phyloP scores from a whole-genome alignment of 108 stramenopile genomes.

The Cyclotella atomus region DNA sequence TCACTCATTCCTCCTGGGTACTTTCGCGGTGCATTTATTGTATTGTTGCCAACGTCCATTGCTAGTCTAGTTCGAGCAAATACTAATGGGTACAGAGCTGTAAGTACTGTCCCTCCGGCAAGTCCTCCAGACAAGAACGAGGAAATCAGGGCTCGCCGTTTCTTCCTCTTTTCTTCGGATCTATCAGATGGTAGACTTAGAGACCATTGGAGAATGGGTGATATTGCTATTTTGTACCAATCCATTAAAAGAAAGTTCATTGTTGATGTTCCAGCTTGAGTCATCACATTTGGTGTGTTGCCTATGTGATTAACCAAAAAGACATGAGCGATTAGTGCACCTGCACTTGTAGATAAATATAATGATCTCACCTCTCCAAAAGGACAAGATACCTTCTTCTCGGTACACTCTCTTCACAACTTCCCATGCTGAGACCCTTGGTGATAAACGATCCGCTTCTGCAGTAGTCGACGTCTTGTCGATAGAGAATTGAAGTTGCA shows the following conservation, averaged over 20 bases:
- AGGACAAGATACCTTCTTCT: slow-evolving; percentile 62
- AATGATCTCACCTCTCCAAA: slow-evolving; percentile 70
- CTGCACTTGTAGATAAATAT: too few relatives aligned
- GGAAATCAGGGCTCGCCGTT: slow-evolving; percentile 52
- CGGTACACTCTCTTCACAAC: slow-evolving; percentile 65
- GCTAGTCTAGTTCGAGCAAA: slow-evolving; percentile 96
- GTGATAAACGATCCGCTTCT: not conserved
- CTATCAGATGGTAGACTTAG: slow-evolving; percentile 47
- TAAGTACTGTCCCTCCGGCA: slow-evolving; percentile 94
- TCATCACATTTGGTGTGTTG: slow-evolving; percentile 80
- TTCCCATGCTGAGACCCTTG: slow-evolving; percentile 49
- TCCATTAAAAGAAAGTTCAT: slow-evolving; percentile 87
- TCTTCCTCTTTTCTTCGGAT: slow-evolving; percentile 45
- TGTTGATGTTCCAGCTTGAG: slow-evolving; percentile 76
- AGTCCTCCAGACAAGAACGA: slow-evolving; percentile 93
- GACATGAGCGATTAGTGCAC: too few relatives aligned
- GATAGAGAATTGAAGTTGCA: slow-evolving; percentile 82
- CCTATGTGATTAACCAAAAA: too few relatives aligned
- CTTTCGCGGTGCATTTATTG: slow-evolving; percentile 43
- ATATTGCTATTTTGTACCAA: slow-evolving; percentile 68
- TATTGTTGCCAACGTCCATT: slow-evolving; percentile 87
- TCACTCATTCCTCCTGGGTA: slow-evolving; percentile 80
- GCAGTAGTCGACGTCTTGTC: not conserved
- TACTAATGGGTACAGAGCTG: slow-evolving; percentile 96
- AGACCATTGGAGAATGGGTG: slow-evolving; percentile 42